Evolutionary conservation across 495 filamentous ascomycete genomes (phyloP).

Genomic region (Penicillium coffeae): DNA sequence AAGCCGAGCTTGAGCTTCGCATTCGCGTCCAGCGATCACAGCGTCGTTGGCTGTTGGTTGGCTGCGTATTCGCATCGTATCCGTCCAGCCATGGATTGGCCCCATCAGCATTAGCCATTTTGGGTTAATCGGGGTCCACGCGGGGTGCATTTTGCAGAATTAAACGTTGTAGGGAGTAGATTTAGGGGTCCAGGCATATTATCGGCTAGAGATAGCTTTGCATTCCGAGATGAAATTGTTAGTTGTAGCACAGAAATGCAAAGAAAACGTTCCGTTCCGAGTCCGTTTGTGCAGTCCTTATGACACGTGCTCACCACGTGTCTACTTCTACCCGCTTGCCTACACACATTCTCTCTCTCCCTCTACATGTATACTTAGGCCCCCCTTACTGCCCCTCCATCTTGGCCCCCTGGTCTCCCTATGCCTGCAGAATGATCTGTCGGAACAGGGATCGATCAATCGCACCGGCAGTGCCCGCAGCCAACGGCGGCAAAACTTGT

Average conservation of each 20-base stretch:
- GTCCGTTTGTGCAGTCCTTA: no score
- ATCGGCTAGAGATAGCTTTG: no score
- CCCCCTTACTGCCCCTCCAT: no score
- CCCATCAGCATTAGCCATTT: constrained; percentile 7
- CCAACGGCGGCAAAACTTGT: constrained; percentile 15
- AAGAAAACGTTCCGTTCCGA: no score
- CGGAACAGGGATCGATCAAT: constrained; percentile 4
- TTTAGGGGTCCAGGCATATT: no score
- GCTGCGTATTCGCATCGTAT: constrained; percentile 12
- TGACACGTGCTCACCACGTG: background rate
- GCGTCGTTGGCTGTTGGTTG: constrained; percentile 1
- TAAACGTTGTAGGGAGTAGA: no score
- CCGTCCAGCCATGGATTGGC: background rate
- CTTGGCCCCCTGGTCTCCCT: background rate
- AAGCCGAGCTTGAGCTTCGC: no score
- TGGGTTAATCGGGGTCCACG: constrained; percentile 1
- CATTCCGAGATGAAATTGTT: no score
- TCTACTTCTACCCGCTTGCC: background rate
- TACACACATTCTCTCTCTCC: no score
- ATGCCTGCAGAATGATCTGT: constrained; percentile 12
- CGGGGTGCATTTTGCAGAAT: background rate
- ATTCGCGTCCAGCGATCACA: no score
- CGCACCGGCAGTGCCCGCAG: background rate
- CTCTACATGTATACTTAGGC: no score
- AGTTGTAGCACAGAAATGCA: no score